These are phyloP conservation scores for Penicillium desertorum DNA, from an alignment of 495 filamentous ascomycete species.

Conservation along the genomic window DNA sequence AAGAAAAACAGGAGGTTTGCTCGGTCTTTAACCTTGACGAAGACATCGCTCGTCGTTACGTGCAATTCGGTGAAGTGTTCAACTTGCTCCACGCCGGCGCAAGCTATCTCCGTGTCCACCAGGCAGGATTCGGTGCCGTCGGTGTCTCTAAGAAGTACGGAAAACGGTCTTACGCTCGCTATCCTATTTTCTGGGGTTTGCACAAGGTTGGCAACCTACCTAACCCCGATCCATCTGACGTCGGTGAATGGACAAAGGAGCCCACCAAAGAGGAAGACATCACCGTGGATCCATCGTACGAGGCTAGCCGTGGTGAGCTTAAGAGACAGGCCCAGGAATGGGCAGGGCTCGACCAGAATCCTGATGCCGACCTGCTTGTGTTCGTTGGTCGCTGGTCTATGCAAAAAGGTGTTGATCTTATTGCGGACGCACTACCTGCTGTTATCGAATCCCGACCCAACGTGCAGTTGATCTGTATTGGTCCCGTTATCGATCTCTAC, in stretches of 20 bases:
- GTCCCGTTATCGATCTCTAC: slow-evolving; percentile 76
- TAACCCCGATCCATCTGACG: slow-evolving; percentile 75
- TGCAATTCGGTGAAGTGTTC: slow-evolving; percentile 67
- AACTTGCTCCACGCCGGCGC: slow-evolving; percentile 72
- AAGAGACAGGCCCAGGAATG: slow-evolving; percentile 73
- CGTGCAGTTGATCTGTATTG: slow-evolving; percentile 68
- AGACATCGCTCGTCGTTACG: slow-evolving; percentile 41
- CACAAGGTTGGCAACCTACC: slow-evolving; percentile 69
- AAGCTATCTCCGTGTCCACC: slow-evolving; percentile 71
- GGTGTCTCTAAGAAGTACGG: slow-evolving; percentile 75
- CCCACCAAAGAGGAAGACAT: slow-evolving; percentile 52
- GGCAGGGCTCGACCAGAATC: slow-evolving; percentile 67
- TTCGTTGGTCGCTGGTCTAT: slow-evolving; percentile 79
- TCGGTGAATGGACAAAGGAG: slow-evolving; percentile 63
- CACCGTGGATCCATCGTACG: slow-evolving; percentile 56
- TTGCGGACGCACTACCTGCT: slow-evolving; percentile 74
- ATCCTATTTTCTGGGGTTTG: slow-evolving; percentile 77
- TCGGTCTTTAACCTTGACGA: slow-evolving; percentile 61
- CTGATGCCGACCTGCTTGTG: slow-evolving; percentile 70
- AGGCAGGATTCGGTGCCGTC: slow-evolving; percentile 72
- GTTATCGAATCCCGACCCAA: slow-evolving; percentile 66
- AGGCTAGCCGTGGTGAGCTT: slow-evolving; percentile 58
- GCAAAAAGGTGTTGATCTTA: slow-evolving; percentile 77
- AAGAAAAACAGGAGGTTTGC: slow-evolving; percentile 67
- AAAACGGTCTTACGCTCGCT: slow-evolving; percentile 69